These are phyloP conservation scores for Zalaria sp. DNA, from an alignment of 2,329 filamentous ascomycete species.

Conservation along the genomic window DNA sequence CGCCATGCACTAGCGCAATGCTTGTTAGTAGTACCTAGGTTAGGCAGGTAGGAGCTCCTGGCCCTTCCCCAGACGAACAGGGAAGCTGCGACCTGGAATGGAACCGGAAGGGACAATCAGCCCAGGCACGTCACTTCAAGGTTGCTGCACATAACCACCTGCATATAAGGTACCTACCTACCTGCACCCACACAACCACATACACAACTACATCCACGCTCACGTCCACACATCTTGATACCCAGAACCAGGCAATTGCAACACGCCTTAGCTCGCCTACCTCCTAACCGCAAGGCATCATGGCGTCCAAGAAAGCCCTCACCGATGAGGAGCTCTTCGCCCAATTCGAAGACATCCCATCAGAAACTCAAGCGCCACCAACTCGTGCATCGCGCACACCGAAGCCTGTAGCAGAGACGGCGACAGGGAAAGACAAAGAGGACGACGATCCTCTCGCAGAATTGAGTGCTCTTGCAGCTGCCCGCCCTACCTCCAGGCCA, in stretches of 20 bases:
- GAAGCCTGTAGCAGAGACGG: conserved; percentile 30
- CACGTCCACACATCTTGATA: conserved; percentile 8
- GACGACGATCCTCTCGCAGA: conserved; percentile 75
- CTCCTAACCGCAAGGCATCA: not conserved
- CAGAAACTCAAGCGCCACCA: conserved; percentile 13
- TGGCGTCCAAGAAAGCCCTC: conserved; percentile 20
- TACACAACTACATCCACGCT: not conserved
- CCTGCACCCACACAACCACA: too few relatives aligned
- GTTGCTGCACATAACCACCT: too few relatives aligned
- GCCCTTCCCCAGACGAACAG: too few relatives aligned
- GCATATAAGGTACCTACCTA: too few relatives aligned
- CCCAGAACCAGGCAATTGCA: conserved; percentile 14
- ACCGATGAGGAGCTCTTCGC: conserved; percentile 29
- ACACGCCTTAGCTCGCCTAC: too few relatives aligned
- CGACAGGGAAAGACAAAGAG: conserved; percentile 19
- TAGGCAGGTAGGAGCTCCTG: too few relatives aligned
- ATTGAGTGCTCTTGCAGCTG: conserved; percentile 63
- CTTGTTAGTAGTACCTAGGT: too few relatives aligned
- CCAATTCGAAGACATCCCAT: conserved; percentile 30
- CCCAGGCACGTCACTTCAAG: too few relatives aligned
- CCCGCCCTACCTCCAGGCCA: conserved; percentile 56
- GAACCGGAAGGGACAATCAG: too few relatives aligned
- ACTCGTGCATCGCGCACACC: conserved; percentile 29
- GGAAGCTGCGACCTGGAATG: too few relatives aligned
- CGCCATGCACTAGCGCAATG: too few relatives aligned